Evolutionary conservation across 169 alveolate species (phyloP).

Genomic region (Eimeria praecox): DNA sequence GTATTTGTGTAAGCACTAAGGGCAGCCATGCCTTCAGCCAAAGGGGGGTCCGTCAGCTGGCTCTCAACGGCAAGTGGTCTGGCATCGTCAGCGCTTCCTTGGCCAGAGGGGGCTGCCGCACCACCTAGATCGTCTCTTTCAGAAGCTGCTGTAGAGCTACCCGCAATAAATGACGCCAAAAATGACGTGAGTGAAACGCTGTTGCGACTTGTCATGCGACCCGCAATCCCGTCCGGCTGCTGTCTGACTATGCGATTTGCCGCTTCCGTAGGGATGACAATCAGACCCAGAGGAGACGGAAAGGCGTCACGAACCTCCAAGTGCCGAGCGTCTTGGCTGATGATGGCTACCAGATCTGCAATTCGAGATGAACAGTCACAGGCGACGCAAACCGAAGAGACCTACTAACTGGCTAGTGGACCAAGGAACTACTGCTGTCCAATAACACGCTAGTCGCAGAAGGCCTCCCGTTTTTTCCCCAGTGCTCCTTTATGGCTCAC

Average conservation of each 20-base stretch:
- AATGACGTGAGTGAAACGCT: slow-evolving; percentile 30
- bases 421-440: slow-evolving; percentile 2
- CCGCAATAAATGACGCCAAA: slow-evolving; percentile 57
- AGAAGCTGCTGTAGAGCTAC: background rate
- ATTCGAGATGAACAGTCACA: background rate
- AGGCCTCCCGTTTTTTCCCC: background rate
- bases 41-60: background rate
- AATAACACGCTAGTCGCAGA: background rate
- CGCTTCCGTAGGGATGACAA: slow-evolving; percentile 65
- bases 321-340: slow-evolving; percentile 80
- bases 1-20: background rate
- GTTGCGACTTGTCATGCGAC: slow-evolving; percentile 45
- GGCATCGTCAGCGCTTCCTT: slow-evolving; percentile 15
- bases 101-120: background rate
- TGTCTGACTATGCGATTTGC: slow-evolving; percentile 67
- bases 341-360: slow-evolving; percentile 50
- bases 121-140: background rate
- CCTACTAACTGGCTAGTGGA: background rate
- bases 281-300: slow-evolving; percentile 64
- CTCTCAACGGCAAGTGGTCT: slow-evolving; percentile 15
- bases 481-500: background rate
- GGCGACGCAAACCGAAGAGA: background rate
- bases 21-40: slow-evolving; percentile 12
- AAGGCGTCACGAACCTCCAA: slow-evolving; percentile 80
- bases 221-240: background rate